Base-by-base conservation (phyloP, 2,329 filamentous ascomycete species). In the Raffaelea ambrosiae region DNA sequence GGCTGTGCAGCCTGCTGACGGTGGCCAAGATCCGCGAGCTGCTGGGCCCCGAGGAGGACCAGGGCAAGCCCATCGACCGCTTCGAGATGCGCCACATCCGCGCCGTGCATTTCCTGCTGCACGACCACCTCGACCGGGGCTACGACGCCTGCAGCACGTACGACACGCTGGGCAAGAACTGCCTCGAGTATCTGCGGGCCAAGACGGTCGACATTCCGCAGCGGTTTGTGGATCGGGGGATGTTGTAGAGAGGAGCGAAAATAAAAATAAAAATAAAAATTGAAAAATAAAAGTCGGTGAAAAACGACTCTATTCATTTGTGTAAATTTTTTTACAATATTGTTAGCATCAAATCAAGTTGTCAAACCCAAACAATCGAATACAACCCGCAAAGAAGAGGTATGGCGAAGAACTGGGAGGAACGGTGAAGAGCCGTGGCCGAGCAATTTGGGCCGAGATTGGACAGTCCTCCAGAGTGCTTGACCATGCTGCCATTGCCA, bases 81-180 rank as follows among this genome's bases (percentile, higher is more conserved):
- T 54, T 49, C 47, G 50, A 54, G 48, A 18, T 54, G 33, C 52
- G 46, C 23, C 31, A 48, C 44, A 40, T 52, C 44, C 44, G 48
- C 16, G 50, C 50, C 9, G 62, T 64, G 33, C 63, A 65, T 46
- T 65, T 65, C 50, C 54, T 72, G 38, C 54, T 74, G 20, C 63
- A 71, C 47, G 70, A 73, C 52, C 69, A 72, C 52, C 57, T 73
- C 8, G 68, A 71, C 45, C 59, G 68, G 0, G 68, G 68, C 0
- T 70, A 67, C 55, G 64, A 68, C 46, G 64, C 66, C 4, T 68
- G 65, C 33, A 62, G 60, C 43, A 63, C 63, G 1, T 70, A 71
- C 41, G 71, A 73, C 54, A 67, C 65, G 1, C 55, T 73, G 14
- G 71, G 69, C 0, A 74, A 74, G 62, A 69, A 69, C 20, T 59